Base-by-base conservation (phyloP, 768 basidiomycete genomes). In the Rhizopogon sp. region DNA sequence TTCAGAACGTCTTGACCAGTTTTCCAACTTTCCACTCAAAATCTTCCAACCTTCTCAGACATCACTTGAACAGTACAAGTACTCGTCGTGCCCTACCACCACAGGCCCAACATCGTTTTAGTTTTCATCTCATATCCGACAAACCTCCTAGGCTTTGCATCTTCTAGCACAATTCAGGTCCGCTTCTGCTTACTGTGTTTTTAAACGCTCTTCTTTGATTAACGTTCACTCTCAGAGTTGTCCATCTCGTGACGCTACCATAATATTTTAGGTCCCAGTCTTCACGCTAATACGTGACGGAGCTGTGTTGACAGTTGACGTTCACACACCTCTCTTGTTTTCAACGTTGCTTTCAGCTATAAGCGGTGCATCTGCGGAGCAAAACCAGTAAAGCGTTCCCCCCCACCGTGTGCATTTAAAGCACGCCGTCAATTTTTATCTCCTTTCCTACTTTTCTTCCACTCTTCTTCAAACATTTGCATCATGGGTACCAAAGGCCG, bases 401-500 rank as follows among this genome's bases (percentile, higher is more conserved):
- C 14, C 3, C n/a, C 22, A 2, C 11, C 14, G 0, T 25, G 47
- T 37, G 47, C 47, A 25, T 49, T 49, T 49, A 49, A 47, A 49
- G 13, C 47, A 37, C 20, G 16, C 20, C 8, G 6, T 16, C 46
- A 39, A 28, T 25, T 39, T 25, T 37, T 37, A 37, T 37, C 35
- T 37, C 35, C 0, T 41, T 17, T 37, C 20, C 31, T 39, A n/a
- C 25, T 42, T 43, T 39, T 54, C 10, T 28, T 50, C 14, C 41
- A 33, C 49, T 42, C 16, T 39, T 43, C 42, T 47, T 57, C 16
- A 42, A 42, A 46, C 10, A 33, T 33, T 10, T 49, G 5, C 58
- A 59, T 57, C 61, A 79, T 78, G 76, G 72, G 72, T 62, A 81
- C 83, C 61, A 90, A 91, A 78, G 90, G 88, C 65, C 84, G 90